Evolutionary conservation across 1,284 basidiomycete genomes (phyloP).

Genomic region (Irpex lacteus): DNA sequence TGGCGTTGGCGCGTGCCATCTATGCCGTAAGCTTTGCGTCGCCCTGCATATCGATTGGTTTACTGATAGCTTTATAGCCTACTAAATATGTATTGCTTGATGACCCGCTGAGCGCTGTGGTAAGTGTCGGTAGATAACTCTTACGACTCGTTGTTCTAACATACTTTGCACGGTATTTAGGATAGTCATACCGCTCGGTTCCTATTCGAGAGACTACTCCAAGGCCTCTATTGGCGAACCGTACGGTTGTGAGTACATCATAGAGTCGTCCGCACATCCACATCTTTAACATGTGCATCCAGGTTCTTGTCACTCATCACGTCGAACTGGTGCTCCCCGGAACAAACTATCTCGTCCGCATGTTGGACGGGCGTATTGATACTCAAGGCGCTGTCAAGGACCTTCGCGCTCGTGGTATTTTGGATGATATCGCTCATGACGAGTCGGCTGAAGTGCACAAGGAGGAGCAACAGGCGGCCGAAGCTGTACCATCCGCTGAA

Average conservation of each 20-base stretch:
- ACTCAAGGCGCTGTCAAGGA: conserved; percentile 64
- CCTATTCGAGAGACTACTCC: conserved; percentile 61
- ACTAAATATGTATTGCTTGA: conserved; percentile 69
- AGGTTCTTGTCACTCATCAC: conserved; percentile 74
- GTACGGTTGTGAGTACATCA: conserved; percentile 57
- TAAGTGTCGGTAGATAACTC: conserved; percentile 31
- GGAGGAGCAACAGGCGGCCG: conserved; percentile 29
- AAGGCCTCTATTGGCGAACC: conserved; percentile 58
- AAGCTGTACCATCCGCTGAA: neutral
- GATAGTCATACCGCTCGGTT: conserved; percentile 75
- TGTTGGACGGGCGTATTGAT: conserved; percentile 73
- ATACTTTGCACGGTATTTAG: conserved; percentile 28
- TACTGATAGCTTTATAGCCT: conserved; percentile 13
- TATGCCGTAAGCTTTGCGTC: conserved; percentile 41
- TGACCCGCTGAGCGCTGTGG: conserved; percentile 71
- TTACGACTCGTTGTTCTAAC: neutral
- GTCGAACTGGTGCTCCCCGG: conserved; percentile 72
- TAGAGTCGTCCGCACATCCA: neutral
- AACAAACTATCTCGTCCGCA: conserved; percentile 65
- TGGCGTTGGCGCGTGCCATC: conserved; percentile 67
- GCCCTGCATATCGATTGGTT: too few species aligned
- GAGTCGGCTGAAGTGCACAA: conserved; percentile 30
- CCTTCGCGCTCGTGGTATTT: conserved; percentile 50
- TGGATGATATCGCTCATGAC: conserved; percentile 58
- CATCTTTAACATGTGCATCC: conserved; percentile 1